Evolutionary conservation across 2,329 filamentous ascomycete genomes (phyloP).

Genomic region (Ustulina deusta): DNA sequence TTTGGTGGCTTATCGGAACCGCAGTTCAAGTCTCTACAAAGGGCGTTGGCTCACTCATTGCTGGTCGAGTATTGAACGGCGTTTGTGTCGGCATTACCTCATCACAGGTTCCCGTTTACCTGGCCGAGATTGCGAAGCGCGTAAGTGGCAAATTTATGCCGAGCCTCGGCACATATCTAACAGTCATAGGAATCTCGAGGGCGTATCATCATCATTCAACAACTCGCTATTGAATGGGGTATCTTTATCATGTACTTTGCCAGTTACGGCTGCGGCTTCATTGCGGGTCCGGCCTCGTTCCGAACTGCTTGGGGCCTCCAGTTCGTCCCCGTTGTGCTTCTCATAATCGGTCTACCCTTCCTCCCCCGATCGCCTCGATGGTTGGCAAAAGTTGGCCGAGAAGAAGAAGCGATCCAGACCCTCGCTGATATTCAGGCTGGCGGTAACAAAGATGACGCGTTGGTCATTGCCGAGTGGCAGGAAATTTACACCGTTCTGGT

Average conservation of each 20-base stretch:
- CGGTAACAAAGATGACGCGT: constrained; percentile 64
- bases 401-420: constrained; percentile 65
- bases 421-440: constrained; percentile 69
- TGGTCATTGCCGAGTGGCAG: constrained; percentile 69
- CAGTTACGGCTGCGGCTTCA: constrained; percentile 72
- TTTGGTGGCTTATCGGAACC: constrained; percentile 68
- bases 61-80: constrained; percentile 71
- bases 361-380: constrained; percentile 73
- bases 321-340: constrained; percentile 69
- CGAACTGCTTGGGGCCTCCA: constrained; percentile 74
- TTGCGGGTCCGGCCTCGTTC: constrained; percentile 69
- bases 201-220: constrained; percentile 76
- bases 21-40: constrained; percentile 69
- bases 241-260: constrained; percentile 79
- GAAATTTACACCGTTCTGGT: constrained; percentile 60
- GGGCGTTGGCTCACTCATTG: constrained; percentile 67
- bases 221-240: constrained; percentile 80
- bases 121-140: constrained; percentile 71
- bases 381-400: constrained; percentile 71
- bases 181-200: constrained; percentile 61
- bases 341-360: constrained; percentile 69
- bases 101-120: constrained; percentile 75
- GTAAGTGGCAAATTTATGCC: constrained; percentile 45
- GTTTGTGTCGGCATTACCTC: constrained; percentile 75
- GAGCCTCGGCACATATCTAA: neutral